phyloP scores from a whole-genome alignment of 139 green algal genomes.

The Dunaliella sp. region DNA sequence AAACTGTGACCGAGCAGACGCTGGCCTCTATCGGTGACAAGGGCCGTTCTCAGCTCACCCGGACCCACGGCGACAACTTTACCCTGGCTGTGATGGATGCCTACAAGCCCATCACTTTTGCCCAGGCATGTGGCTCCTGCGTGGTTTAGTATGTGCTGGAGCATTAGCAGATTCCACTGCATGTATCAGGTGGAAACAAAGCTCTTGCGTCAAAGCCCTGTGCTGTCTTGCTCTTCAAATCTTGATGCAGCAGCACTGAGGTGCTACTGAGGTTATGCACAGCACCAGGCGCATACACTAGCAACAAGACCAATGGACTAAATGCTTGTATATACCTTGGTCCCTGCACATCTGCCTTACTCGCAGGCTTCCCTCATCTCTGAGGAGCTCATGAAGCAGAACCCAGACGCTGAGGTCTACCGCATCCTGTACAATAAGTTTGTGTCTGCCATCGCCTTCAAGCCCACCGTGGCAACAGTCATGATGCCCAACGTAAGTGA shows the following conservation, averaged over 20 bases:
- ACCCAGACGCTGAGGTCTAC: slow-evolving; percentile 68
- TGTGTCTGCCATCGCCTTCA: slow-evolving; percentile 87
- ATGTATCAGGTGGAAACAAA: no score
- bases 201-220: no score
- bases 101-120: slow-evolving; percentile 53
- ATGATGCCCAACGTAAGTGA: slow-evolving; percentile 75
- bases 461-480: slow-evolving; percentile 91
- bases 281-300: no score
- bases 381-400: slow-evolving; percentile 88
- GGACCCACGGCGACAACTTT: slow-evolving; percentile 51
- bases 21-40: slow-evolving; percentile 91
- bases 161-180: no score
- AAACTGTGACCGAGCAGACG: slow-evolving; percentile 8
- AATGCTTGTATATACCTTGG: no score
- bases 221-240: no score
- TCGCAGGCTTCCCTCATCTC: slow-evolving; percentile 72
- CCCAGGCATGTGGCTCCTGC: slow-evolving; percentile 40
- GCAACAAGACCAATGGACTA: no score
- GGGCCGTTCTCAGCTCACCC: slow-evolving; percentile 79
- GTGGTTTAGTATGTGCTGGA: no score
- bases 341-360: no score
- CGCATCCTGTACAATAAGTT: slow-evolving; percentile 95
- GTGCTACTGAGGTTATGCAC: no score
- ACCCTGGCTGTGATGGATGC: slow-evolving; percentile 43
- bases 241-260: no score